These are phyloP conservation scores for Sarocladiaceae sp. DNA, from an alignment of 2,329 filamentous ascomycete genomes.

Conservation along the genomic window DNA sequence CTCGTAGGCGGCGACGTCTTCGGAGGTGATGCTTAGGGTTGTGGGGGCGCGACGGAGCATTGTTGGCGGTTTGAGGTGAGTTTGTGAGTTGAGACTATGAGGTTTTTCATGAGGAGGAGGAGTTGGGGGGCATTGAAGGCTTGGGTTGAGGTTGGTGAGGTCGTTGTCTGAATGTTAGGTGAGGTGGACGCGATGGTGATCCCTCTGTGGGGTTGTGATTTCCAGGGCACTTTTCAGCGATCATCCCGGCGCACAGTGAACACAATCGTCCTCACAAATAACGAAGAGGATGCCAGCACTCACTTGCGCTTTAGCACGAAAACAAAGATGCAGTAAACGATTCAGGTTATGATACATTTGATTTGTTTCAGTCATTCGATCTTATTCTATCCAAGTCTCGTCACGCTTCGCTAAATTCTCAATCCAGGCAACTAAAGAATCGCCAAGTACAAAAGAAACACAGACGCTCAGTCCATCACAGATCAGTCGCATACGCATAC, in stretches of 20 bases:
- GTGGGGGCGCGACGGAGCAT: constrained; percentile 69
- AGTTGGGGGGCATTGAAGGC: too few relatives aligned
- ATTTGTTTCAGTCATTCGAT: background rate
- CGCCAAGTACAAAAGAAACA: background rate
- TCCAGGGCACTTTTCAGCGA: too few relatives aligned
- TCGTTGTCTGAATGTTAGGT: too few relatives aligned
- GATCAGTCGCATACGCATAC: constrained; percentile 34
- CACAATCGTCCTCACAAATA: too few relatives aligned
- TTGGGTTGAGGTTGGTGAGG: too few relatives aligned
- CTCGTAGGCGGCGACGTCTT: constrained; percentile 69
- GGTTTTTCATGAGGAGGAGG: background rate
- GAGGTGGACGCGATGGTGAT: too few relatives aligned
- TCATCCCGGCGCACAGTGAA: too few relatives aligned
- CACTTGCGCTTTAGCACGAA: too few relatives aligned
- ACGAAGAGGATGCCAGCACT: too few relatives aligned
- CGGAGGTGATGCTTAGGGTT: constrained; percentile 61
- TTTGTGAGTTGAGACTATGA: background rate
- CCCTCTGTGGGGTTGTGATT: too few relatives aligned
- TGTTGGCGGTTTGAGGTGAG: background rate
- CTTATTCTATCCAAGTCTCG: background rate
- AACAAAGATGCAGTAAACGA: too few relatives aligned
- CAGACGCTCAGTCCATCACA: constrained; percentile 14
- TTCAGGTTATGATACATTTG: too few relatives aligned
- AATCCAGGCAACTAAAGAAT: background rate
- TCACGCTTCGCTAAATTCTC: background rate